Percentiles rank a stretch among this genome's conserved stretches.
Conservation (phyloP, 2,329 filamentous ascomycete species). For the Tolypocladium album region DNA sequence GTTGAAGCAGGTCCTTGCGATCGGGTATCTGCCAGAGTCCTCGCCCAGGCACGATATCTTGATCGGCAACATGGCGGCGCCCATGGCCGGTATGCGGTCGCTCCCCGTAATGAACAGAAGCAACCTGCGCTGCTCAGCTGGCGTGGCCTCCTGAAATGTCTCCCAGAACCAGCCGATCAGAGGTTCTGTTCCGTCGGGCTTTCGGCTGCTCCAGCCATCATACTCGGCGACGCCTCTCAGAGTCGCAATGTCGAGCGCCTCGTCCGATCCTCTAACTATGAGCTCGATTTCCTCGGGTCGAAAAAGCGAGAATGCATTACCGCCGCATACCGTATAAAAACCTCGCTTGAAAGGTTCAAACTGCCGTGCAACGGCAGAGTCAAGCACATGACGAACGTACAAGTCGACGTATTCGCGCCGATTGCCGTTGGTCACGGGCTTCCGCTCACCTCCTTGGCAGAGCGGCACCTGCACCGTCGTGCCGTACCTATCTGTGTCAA, state of each 20-base stretch:
- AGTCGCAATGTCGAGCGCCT: conserved; percentile 66
- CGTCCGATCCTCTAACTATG: conserved; percentile 74
- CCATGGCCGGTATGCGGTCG: conserved; percentile 82
- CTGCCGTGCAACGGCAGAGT: conserved; percentile 66
- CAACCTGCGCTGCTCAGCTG: conserved; percentile 64
- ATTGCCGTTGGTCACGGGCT: conserved; percentile 74
- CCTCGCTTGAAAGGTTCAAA: conserved; percentile 92
- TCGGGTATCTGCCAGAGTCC: conserved; percentile 65
- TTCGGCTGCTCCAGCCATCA: conserved; percentile 60
- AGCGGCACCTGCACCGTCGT: conserved; percentile 56
- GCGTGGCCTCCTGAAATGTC: conserved; percentile 55
- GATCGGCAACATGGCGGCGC: conserved; percentile 68
- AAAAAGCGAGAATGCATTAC: conserved; percentile 80
- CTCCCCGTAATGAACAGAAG: conserved; percentile 83
- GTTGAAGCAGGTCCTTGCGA: conserved; percentile 88
- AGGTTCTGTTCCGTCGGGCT: conserved; percentile 48
- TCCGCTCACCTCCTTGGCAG: conserved; percentile 60
- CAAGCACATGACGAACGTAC: conserved; percentile 71
- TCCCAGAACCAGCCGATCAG: conserved; percentile 85
- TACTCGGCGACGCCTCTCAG: conserved; percentile 70
- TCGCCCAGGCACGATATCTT: conserved; percentile 66
- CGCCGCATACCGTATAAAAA: conserved; percentile 85
- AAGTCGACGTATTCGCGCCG: conserved; percentile 77
- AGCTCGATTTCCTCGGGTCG: conserved; percentile 87
- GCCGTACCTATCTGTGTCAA: conserved; percentile 69